Evolutionary conservation across 2,329 filamentous ascomycete genomes (phyloP).

Genomic region (Colletotrichum camelliae): DNA sequence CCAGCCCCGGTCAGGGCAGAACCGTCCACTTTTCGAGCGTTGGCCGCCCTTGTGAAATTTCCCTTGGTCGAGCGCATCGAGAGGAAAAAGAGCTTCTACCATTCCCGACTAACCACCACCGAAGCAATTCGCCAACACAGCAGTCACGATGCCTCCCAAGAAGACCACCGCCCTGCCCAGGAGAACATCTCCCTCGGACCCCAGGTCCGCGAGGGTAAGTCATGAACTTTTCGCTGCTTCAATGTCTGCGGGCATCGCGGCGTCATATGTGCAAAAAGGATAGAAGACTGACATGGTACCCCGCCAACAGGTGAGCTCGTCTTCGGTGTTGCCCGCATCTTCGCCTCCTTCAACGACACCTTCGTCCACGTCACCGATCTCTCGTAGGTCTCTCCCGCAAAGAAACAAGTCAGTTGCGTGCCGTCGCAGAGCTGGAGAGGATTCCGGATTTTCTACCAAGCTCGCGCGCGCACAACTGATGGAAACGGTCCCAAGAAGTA

Average conservation of each 20-base stretch:
- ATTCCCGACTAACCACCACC: slow-evolving; percentile 26
- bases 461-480: background rate
- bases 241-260: slow-evolving; percentile 76
- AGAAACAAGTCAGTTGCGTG: background rate
- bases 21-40: slow-evolving; percentile 1
- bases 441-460: background rate
- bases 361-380: slow-evolving; percentile 99
- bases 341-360: slow-evolving; percentile 93
- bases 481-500: background rate
- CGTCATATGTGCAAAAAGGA: slow-evolving; percentile 63
- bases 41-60: background rate
- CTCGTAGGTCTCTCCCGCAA: slow-evolving; percentile 63
- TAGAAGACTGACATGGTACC: slow-evolving; percentile 24
- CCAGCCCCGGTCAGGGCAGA: slow-evolving; percentile 5
- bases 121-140: slow-evolving; percentile 30
- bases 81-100: background rate
- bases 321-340: slow-evolving; percentile 97
- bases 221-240: slow-evolving; percentile 37
- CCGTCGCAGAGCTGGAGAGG: background rate
- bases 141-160: slow-evolving; percentile 80
- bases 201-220: slow-evolving; percentile 91
- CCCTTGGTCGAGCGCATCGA: background rate
- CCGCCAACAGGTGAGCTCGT: slow-evolving; percentile 80
- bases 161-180: slow-evolving; percentile 88
- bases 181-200: slow-evolving; percentile 99